Percentiles rank a stretch among this genome's conserved stretches.
Conservation (phyloP, 2,329 filamentous ascomycete genomes). For the Penicillium sp. region DNA sequence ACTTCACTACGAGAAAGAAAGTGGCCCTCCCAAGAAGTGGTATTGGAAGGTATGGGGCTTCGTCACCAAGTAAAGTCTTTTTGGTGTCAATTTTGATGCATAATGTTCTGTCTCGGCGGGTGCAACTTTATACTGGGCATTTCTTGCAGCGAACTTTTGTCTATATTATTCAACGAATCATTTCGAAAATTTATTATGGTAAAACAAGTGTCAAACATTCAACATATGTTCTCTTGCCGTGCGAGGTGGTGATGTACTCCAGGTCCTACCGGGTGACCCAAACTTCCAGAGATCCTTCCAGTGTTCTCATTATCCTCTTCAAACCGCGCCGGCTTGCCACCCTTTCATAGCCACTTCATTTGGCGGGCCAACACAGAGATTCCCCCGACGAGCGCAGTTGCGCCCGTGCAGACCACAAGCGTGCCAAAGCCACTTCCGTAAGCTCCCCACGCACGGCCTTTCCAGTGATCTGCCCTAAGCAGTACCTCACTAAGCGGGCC, state of each 20-base stretch:
- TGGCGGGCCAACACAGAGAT: slow-evolving; percentile 14
- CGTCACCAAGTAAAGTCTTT: slow-evolving; percentile 13
- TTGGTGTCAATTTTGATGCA: neutral
- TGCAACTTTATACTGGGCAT: neutral
- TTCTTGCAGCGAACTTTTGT: neutral
- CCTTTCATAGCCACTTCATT: slow-evolving; percentile 12
- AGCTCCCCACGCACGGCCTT: slow-evolving; percentile 9
- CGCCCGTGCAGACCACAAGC: slow-evolving; percentile 20
- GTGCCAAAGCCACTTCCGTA: slow-evolving; percentile 22
- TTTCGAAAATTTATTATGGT: neutral
- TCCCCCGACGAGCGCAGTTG: slow-evolving; percentile 18
- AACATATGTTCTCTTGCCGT: neutral
- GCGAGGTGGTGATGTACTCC: neutral
- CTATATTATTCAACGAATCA: neutral
- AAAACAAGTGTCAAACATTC: neutral
- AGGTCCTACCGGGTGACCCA: neutral
- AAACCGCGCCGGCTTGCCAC: too few relatives aligned
- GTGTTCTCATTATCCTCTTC: neutral
- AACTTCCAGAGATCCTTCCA: neutral
- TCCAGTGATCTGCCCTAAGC: slow-evolving; percentile 14
- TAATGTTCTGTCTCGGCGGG: neutral
- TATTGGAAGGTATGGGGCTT: slow-evolving; percentile 29
- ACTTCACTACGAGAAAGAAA: slow-evolving; percentile 32
- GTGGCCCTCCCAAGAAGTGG: slow-evolving; percentile 25
- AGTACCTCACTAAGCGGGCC: slow-evolving; percentile 21